Evolutionary conservation across 2,329 filamentous ascomycete species (phyloP), one percentile per base, ranked within the genome.

Genomic region (Allantophomopsis cytisporea): DNA sequence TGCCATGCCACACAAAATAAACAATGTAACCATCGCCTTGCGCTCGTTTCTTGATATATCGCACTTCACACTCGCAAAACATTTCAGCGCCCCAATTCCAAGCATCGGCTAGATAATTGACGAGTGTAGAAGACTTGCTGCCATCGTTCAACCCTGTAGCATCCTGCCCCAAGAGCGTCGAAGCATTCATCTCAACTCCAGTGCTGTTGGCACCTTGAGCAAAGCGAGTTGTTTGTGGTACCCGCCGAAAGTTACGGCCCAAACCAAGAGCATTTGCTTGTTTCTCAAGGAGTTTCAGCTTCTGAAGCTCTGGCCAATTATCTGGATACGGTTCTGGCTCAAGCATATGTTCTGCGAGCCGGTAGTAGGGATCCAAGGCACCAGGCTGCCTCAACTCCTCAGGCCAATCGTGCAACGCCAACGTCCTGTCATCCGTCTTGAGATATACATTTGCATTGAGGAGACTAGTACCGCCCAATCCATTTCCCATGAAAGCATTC

Each of bases 81-180:
- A 83, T 72, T 49, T 83, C 76, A 11, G 78, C 74, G 7, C 77
- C 79, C 74, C 76, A 79, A 48, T 80, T 79, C 77, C 76, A 82
- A 2, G 78, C 76, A 53, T 83, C 78, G 6, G 72, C 66, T 7
- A 83, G 59, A 48, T 83, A 83, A 0, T 76, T 83, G 31, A 79
- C 73, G 1, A 76, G 61, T 0, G 73, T 79, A 10, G 71, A 77
- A n/a, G 68, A 80, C 56, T 81, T 82, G 20, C 73, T 80, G 2
- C 75, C 75, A 52, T 82, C 78, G 47, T 82, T 82, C 41, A 79
- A 47, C 1, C 77, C 77, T 0, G 76, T 80, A 31, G 56, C 58
- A 46, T 83, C 78, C 54, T 78, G 73, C 2, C 77, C 77, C 0
- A 72, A 73, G 15, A 76, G 59, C 0, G 67, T 65, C 1, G 73